Evolutionary conservation across 2,329 filamentous ascomycete genomes (phyloP).

Genomic region (Penicillium paneum): DNA sequence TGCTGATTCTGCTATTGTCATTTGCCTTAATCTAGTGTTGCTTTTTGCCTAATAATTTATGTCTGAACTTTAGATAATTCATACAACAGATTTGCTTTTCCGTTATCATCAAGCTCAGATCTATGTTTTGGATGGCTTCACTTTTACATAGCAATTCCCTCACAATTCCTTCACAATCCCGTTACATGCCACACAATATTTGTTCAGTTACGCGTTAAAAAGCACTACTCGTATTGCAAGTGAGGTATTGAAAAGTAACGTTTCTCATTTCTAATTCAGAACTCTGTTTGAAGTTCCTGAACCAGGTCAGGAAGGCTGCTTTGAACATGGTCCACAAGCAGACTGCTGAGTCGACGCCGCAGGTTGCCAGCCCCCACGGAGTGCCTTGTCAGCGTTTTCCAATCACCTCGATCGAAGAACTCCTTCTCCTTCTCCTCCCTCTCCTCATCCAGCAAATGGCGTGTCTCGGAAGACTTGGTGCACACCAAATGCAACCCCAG

Average conservation of each 20-base stretch:
- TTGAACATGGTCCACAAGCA: neutral
- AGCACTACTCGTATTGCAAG: conserved; percentile 14
- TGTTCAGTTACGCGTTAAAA: conserved; percentile 1
- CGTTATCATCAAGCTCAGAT: neutral
- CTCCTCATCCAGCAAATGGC: neutral
- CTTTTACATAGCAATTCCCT: neutral
- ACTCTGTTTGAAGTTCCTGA: neutral
- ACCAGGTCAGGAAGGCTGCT: neutral
- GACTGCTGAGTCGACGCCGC: neutral
- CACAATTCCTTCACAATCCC: neutral
- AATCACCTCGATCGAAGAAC: conserved; percentile 29
- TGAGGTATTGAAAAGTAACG: conserved; percentile 23
- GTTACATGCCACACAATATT: neutral
- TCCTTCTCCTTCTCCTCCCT: neutral
- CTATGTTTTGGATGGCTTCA: neutral
- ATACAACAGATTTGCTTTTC: neutral
- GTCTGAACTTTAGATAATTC: neutral
- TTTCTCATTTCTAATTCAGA: conserved; percentile 16
- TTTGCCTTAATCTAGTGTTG: neutral
- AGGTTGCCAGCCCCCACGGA: neutral
- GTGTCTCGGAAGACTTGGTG: neutral
- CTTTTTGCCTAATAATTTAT: neutral
- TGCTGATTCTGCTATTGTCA: neutral
- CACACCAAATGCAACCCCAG: conserved; percentile 45
- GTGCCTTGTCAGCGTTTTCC: neutral